Evolutionary conservation across 805 yeast species (phyloP).

Genomic region (Cyberlindnera amylophila): DNA sequence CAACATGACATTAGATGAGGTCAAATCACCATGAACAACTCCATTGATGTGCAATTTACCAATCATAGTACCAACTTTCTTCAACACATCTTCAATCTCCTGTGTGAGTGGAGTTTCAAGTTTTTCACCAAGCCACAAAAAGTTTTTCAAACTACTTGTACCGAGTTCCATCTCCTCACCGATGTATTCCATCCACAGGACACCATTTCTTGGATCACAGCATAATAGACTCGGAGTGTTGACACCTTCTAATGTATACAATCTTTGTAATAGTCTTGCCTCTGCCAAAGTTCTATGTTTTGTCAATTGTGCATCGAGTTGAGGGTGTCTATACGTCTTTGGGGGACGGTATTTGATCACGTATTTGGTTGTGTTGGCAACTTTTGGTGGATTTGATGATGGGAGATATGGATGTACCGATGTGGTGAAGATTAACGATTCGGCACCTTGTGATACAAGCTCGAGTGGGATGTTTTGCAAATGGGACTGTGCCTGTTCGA

Average conservation of each 20-base stretch:
- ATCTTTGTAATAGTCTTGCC: constrained; percentile 66
- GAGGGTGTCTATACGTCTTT: constrained; percentile 86
- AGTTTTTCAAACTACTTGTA: constrained; percentile 65
- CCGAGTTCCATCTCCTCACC: constrained; percentile 52
- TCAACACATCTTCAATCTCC: constrained; percentile 42
- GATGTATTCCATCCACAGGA: constrained; percentile 83
- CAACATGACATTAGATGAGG: constrained; percentile 81
- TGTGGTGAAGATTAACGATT: constrained; percentile 72
- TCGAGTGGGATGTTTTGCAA: constrained; percentile 48
- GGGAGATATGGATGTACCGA: constrained; percentile 64
- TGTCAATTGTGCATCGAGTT: constrained; percentile 70
- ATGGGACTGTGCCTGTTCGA: constrained; percentile 39
- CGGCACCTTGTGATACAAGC: constrained; percentile 84
- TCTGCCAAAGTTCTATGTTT: constrained; percentile 82
- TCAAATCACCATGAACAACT: constrained; percentile 89
- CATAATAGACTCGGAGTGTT: constrained; percentile 70
- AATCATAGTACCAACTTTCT: constrained; percentile 59
- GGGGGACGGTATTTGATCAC: constrained; percentile 85
- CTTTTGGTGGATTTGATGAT: constrained; percentile 27
- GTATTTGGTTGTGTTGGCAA: constrained; percentile 33
- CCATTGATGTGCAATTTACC: constrained; percentile 72
- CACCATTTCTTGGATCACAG: constrained; percentile 73
- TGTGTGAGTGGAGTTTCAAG: constrained; percentile 35
- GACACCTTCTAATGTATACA: constrained; percentile 45
- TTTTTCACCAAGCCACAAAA: constrained; percentile 64